Percentiles rank a stretch among this genome's conserved stretches.
These are phyloP conservation scores for Ajuga chamaepitys DNA, from an alignment of 257 asterid species.

Conservation along the genomic window DNA sequence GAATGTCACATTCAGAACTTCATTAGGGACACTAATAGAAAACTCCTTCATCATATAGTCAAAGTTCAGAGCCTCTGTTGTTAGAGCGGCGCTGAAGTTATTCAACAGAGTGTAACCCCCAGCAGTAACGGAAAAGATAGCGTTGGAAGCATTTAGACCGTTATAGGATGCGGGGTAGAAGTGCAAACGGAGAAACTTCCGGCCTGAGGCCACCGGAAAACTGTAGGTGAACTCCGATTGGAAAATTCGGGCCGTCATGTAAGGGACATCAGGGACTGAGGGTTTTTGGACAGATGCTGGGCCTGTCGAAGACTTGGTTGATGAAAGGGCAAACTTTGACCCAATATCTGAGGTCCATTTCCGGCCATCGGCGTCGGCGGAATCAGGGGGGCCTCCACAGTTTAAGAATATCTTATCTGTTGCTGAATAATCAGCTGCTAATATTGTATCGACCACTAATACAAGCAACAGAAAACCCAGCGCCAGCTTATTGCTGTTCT, in stretches of 20 bases:
- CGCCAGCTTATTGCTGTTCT: conserved; percentile 9
- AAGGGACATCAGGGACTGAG: conserved; percentile 73
- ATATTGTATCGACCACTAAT: conserved; percentile 12
- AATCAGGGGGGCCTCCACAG: conserved; percentile 76
- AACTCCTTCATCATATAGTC: conserved; percentile 71
- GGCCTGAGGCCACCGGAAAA: conserved; percentile 77
- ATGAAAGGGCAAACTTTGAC: conserved; percentile 47
- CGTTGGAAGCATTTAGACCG: conserved; percentile 46
- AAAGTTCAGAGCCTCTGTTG: conserved; percentile 53
- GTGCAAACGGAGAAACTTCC: conserved; percentile 67
- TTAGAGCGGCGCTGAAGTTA: conserved; percentile 72
- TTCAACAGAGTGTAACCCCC: conserved; percentile 51
- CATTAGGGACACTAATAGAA: conserved; percentile 43
- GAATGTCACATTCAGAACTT: conserved; percentile 51
- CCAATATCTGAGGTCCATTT: conserved; percentile 74
- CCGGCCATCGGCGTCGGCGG: conserved; percentile 56
- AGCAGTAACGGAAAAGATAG: conserved; percentile 51
- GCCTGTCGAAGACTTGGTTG: conserved; percentile 40
- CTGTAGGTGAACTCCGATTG: conserved; percentile 67
- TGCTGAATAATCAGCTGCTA: conserved; percentile 50
- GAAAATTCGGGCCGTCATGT: conserved; percentile 77
- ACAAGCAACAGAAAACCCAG: conserved; percentile 10
- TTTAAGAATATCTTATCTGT: conserved; percentile 68
- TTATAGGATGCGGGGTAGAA: conserved; percentile 75
- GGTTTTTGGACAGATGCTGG: conserved; percentile 63